A percentile compares a stretch with the other conserved stretches of the same genome.
Evolutionary conservation across 2,329 filamentous ascomycete genomes (phyloP).

Genomic region (Trichoderma atroviride): DNA sequence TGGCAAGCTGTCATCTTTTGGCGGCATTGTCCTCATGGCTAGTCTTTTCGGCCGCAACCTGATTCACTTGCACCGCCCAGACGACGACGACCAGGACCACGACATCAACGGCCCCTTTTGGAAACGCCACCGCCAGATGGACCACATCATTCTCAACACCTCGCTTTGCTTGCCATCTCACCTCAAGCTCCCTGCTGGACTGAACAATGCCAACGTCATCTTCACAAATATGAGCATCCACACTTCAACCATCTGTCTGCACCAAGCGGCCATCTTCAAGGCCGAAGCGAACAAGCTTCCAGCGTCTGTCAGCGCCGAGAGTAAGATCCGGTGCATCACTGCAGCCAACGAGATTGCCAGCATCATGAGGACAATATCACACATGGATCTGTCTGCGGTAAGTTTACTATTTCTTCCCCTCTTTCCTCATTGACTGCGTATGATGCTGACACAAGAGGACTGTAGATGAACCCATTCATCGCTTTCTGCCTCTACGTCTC

Average conservation of each 20-base stretch:
- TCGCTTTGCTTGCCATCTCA: slow-evolving; percentile 79
- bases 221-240: slow-evolving; percentile 98
- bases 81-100: slow-evolving; percentile 76
- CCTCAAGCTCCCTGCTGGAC: slow-evolving; percentile 75
- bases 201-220: slow-evolving; percentile 80
- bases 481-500: slow-evolving; percentile 97
- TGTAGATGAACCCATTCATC: slow-evolving; percentile 90
- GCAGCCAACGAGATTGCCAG: slow-evolving; percentile 91
- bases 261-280: slow-evolving; percentile 97
- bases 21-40: slow-evolving; percentile 81
- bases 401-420: slow-evolving; percentile 39
- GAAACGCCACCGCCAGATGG: slow-evolving; percentile 87
- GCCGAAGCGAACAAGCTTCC: slow-evolving; percentile 86
- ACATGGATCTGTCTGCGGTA: slow-evolving; percentile 82
- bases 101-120: slow-evolving; percentile 94
- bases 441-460: background rate
- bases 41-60: slow-evolving; percentile 89
- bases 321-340: slow-evolving; percentile 89
- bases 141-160: slow-evolving; percentile 87
- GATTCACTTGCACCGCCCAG: slow-evolving; percentile 85
- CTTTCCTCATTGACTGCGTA: background rate
- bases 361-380: slow-evolving; percentile 93
- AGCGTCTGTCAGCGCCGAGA: slow-evolving; percentile 77
- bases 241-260: slow-evolving; percentile 94
- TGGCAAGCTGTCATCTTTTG: slow-evolving; percentile 74